Percentiles rank a stretch among this genome's conserved stretches.
Conservation (phyloP, 805 yeast species). For the Ogataea zsoltii region DNA sequence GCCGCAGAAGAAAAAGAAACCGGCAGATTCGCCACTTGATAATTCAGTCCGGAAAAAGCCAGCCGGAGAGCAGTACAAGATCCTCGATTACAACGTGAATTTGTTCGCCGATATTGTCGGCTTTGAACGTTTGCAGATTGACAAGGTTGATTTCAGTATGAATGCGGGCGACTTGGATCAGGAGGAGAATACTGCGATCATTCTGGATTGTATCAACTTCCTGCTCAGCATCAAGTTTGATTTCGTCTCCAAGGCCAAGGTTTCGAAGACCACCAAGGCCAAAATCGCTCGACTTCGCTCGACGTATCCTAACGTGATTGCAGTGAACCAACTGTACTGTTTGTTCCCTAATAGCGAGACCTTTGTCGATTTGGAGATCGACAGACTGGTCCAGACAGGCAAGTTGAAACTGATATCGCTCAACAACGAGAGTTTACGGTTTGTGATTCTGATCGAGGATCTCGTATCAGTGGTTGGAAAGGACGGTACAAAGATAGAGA, state of each 20-base stretch:
- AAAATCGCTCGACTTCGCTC: constrained; percentile 19
- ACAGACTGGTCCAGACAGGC: constrained; percentile 38
- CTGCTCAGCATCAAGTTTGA: constrained; percentile 24
- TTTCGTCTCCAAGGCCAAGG: constrained; percentile 24
- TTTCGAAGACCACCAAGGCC: constrained; percentile 23
- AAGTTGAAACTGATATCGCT: constrained; percentile 31
- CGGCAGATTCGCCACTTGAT: neutral
- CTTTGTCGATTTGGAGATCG: constrained; percentile 48
- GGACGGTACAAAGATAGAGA: neutral
- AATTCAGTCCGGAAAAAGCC: constrained; percentile 1
- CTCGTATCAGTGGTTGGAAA: constrained; percentile 16
- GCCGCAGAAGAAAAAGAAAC: constrained; percentile 9
- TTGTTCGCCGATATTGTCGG: constrained; percentile 16
- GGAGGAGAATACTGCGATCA: constrained; percentile 13
- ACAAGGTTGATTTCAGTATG: constrained; percentile 11
- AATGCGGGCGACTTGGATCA: constrained; percentile 18
- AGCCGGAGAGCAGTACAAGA: constrained; percentile 13
- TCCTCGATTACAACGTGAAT: constrained; percentile 17
- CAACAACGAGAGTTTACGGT: constrained; percentile 18
- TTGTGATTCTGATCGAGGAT: constrained; percentile 30
- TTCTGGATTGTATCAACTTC: constrained; percentile 21
- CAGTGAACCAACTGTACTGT: constrained; percentile 51
- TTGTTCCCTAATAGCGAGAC: constrained; percentile 48
- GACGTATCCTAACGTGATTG: constrained; percentile 40
- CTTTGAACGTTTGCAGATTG: constrained; percentile 8